Conservation (phyloP, 2,329 filamentous ascomycete genomes). For the Graphium sp. region DNA sequence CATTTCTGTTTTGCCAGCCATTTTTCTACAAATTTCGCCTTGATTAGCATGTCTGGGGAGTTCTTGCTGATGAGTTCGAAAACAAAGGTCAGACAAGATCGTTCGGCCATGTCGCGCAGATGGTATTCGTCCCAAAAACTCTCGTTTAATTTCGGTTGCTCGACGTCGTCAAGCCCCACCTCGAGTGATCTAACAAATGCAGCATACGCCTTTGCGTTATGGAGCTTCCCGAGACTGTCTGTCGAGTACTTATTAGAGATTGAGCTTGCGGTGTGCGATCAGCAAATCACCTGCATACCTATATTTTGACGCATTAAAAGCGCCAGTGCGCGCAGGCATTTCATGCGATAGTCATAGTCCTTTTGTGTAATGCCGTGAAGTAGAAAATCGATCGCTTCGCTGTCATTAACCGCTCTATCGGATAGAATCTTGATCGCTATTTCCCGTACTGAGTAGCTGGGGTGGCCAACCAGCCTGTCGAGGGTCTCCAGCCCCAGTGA, state of each 20-base stretch:
- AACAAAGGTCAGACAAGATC: constrained; percentile 40
- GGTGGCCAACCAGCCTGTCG: constrained; percentile 49
- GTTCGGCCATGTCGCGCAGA: constrained; percentile 43
- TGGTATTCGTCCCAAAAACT: constrained; percentile 45
- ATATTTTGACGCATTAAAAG: constrained; percentile 29
- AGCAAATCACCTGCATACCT: constrained; percentile 9
- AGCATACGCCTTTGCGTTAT: constrained; percentile 31
- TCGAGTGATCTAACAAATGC: constrained; percentile 45
- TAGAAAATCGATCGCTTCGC: constrained; percentile 27
- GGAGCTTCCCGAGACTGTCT: constrained; percentile 27
- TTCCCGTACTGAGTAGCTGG: constrained; percentile 56
- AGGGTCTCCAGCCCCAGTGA: constrained; percentile 50
- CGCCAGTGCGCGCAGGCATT: constrained; percentile 36
- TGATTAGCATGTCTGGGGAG: constrained; percentile 36
- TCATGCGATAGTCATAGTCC: constrained; percentile 42
- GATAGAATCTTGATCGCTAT: constrained; percentile 44
- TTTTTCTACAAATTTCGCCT: constrained; percentile 49
- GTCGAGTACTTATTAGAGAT: constrained; percentile 6
- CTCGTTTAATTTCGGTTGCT: constrained; percentile 34
- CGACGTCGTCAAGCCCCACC: constrained; percentile 30
- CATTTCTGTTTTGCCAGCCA: constrained; percentile 64
- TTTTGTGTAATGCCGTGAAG: constrained; percentile 40
- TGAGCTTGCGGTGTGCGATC: too few species aligned
- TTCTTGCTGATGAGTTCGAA: constrained; percentile 42
- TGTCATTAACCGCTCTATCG: constrained; percentile 42